Percentiles rank a stretch among this genome's conserved stretches.
Evolutionary conservation across 495 filamentous ascomycete species (phyloP).

Genomic region (Tuber microsphaerosporum): DNA sequence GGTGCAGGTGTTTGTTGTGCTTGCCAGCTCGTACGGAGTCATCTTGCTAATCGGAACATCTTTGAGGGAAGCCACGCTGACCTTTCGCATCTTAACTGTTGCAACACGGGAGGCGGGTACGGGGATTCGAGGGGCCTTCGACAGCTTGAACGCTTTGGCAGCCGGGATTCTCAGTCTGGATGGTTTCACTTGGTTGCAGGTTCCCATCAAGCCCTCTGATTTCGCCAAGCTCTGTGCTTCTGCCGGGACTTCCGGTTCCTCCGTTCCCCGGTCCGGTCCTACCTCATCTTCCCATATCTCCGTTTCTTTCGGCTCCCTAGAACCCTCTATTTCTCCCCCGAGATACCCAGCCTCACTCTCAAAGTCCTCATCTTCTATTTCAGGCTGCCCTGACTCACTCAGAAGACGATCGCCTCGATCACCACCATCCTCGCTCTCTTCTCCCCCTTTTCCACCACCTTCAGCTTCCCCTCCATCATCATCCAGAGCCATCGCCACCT

Average conservation of each 20-base stretch:
- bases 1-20: background rate
- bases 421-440: background rate
- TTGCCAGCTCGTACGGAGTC: background rate
- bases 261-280: background rate
- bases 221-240: background rate
- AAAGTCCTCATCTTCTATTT: background rate
- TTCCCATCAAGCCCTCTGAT: background rate
- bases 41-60: slow-evolving; percentile 1
- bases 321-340: background rate
- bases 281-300: background rate
- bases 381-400: background rate
- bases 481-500: background rate
- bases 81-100: background rate
- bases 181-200: background rate
- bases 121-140: background rate
- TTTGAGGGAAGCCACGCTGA: background rate
- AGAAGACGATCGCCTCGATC: background rate
- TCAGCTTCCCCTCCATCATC: background rate
- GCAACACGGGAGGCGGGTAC: background rate
- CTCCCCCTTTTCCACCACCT: background rate
- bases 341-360: background rate
- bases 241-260: background rate
- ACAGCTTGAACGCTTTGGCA: background rate
- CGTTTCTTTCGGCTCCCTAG: background rate
- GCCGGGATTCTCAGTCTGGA: background rate